Percentiles rank a stretch among this genome's conserved stretches.
phyloP scores from a whole-genome alignment of 2,329 filamentous ascomycete species.

The Gaeumannomyces tritici region DNA sequence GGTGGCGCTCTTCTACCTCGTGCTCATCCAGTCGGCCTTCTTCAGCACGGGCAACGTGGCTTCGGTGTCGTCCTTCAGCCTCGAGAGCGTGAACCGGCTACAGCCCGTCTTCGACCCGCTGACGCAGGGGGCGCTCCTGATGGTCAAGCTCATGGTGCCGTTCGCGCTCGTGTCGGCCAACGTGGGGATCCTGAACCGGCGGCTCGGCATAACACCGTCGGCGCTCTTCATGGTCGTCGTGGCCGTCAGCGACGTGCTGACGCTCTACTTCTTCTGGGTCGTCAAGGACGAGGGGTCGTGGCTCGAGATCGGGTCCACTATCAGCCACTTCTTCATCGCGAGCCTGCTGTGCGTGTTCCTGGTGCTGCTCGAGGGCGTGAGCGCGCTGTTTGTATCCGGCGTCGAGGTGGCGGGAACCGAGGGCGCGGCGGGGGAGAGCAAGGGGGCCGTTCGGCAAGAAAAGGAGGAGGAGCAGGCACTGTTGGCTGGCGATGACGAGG shows the following conservation, averaged over 20 bases:
- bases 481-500: background rate
- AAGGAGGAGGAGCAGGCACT: background rate
- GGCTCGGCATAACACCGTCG: conserved; percentile 74
- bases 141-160: conserved; percentile 85
- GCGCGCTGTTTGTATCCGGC: conserved; percentile 71
- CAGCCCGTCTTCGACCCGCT: conserved; percentile 92
- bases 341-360: conserved; percentile 87
- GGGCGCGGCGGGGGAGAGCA: background rate
- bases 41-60: conserved; percentile 96
- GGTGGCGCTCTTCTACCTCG: conserved; percentile 89
- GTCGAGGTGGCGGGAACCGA: conserved; percentile 48
- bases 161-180: conserved; percentile 90
- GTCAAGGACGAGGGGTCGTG: conserved; percentile 94
- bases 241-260: conserved; percentile 81
- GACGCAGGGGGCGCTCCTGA: conserved; percentile 74
- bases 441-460: background rate
- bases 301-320: conserved; percentile 95
- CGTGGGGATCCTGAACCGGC: conserved; percentile 81
- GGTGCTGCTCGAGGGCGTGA: conserved; percentile 74
- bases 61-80: conserved; percentile 83
- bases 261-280: conserved; percentile 95
- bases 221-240: conserved; percentile 93
- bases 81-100: conserved; percentile 81
- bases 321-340: conserved; percentile 90
- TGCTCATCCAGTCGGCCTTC: conserved; percentile 88